phyloP scores from a whole-genome alignment of 352 stramenopile genomes.

The Elongisporangium undulatum region DNA sequence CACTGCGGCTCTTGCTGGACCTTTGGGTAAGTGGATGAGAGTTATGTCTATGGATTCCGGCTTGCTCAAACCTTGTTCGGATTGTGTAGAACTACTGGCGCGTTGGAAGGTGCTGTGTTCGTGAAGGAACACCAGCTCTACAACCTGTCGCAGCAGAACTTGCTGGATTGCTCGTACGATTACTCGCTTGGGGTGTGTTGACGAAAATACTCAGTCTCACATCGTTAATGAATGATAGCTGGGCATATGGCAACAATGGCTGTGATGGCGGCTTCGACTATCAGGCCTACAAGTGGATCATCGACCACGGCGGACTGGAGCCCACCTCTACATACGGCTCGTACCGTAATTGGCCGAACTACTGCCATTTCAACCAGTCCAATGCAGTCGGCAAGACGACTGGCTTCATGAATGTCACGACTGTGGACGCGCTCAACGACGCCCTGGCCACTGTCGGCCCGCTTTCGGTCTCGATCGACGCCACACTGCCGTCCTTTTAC shows the following conservation, averaged over 20 bases:
- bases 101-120: constrained; percentile 74
- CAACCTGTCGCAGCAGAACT: constrained; percentile 86
- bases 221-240: constrained; percentile 29
- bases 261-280: constrained; percentile 89
- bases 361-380: constrained; percentile 83
- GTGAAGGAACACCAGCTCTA: constrained; percentile 66
- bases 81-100: constrained; percentile 60
- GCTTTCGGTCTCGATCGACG: constrained; percentile 88
- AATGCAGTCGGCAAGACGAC: constrained; percentile 71
- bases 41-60: constrained; percentile 1
- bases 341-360: constrained; percentile 86
- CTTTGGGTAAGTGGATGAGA: constrained; percentile 50
- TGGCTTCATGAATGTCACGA: constrained; percentile 81
- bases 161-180: constrained; percentile 87
- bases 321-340: constrained; percentile 79
- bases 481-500: constrained; percentile 80
- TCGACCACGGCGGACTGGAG: constrained; percentile 74
- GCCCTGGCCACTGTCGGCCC: constrained; percentile 76
- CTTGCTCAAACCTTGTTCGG: background rate
- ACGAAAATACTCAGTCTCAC: too few relatives aligned
- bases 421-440: constrained; percentile 72
- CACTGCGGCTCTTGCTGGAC: constrained; percentile 92
- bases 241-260: constrained; percentile 89
- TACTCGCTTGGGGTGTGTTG: background rate
- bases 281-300: constrained; percentile 88